These are phyloP conservation scores for Starmerella apis DNA, from an alignment of 805 yeast species.

Conservation along the genomic window DNA sequence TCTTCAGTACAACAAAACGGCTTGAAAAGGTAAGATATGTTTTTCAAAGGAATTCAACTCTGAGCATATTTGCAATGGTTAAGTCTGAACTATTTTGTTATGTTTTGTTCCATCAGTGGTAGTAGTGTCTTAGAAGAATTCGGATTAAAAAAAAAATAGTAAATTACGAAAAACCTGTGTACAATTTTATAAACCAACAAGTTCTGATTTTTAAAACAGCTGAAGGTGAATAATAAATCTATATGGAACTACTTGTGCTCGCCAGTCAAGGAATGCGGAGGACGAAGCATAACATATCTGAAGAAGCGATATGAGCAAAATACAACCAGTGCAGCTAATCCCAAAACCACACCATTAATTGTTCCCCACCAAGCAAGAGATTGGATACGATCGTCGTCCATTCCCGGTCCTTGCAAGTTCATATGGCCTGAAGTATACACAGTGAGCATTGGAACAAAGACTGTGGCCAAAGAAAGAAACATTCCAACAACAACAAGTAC, in stretches of 20 bases:
- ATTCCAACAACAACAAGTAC: constrained; percentile 4
- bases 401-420: constrained; percentile 9
- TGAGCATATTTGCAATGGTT: too few relatives aligned
- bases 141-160: too few relatives aligned
- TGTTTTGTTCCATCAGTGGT: too few relatives aligned
- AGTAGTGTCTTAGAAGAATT: too few relatives aligned
- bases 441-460: constrained; percentile 9
- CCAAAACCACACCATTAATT: not conserved
- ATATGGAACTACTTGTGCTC: not conserved
- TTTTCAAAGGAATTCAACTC: too few relatives aligned
- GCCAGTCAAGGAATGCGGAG: constrained; percentile 2
- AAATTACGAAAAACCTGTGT: too few relatives aligned
- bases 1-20: too few relatives aligned
- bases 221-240: too few relatives aligned
- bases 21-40: too few relatives aligned
- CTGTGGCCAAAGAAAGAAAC: constrained; percentile 8
- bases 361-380: constrained; percentile 7
- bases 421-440: constrained; percentile 11
- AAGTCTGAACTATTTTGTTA: too few relatives aligned
- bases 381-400: not conserved
- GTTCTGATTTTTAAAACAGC: too few relatives aligned
- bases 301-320: not conserved
- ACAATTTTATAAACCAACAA: too few relatives aligned
- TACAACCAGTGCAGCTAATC: not conserved
- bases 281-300: not conserved